Percentiles rank a stretch among this genome's conserved stretches.
Conservation (phyloP, 1,284 basidiomycete genomes). For the Sporisorium reilianum region DNA sequence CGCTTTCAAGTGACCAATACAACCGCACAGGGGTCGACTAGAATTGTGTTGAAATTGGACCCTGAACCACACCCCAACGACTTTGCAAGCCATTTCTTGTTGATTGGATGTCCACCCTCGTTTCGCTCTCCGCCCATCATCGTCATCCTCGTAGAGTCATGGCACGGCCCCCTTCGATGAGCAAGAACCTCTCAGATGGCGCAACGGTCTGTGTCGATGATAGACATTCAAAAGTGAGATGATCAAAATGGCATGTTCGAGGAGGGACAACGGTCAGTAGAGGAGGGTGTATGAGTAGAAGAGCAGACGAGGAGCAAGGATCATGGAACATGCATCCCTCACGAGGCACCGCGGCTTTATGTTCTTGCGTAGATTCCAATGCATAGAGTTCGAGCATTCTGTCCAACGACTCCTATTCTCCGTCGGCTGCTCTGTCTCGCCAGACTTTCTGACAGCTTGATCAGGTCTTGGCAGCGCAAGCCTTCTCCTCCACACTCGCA, state of each 20-base stretch:
- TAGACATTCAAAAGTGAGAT: no score
- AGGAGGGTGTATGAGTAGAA: no score
- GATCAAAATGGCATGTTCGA: no score
- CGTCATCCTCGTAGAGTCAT: neutral
- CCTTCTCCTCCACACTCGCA: neutral
- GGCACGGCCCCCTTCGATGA: neutral
- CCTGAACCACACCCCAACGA: neutral
- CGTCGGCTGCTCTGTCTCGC: neutral
- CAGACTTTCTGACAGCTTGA: neutral
- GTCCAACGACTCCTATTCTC: slow-evolving; percentile 33
- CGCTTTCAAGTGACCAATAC: neutral
- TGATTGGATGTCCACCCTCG: slow-evolving; percentile 1
- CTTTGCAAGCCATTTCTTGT: no score
- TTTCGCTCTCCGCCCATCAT: slow-evolving; percentile 8
- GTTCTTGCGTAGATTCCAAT: neutral
- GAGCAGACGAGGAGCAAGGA: neutral
- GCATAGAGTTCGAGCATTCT: neutral
- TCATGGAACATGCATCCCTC: neutral
- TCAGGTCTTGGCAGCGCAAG: neutral
- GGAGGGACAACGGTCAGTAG: no score
- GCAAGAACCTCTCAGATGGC: neutral
- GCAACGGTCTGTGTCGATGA: no score
- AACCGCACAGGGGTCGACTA: slow-evolving; percentile 1
- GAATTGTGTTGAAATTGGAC: neutral
- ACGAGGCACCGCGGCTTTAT: neutral